Conservation (phyloP, 768 basidiomycete species). For the Lactifluus echinatus region DNA sequence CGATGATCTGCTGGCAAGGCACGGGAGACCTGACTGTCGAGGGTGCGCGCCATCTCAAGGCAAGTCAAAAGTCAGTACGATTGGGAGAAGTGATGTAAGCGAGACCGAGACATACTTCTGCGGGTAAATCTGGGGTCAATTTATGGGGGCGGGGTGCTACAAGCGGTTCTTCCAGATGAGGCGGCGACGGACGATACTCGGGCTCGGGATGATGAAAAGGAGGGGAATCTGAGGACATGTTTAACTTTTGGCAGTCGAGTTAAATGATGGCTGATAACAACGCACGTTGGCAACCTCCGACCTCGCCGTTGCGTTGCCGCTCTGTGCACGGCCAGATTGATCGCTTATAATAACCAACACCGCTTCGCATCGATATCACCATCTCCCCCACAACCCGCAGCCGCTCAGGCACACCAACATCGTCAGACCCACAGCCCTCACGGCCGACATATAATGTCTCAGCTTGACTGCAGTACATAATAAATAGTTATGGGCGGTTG, state of each 20-base stretch:
- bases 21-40: conserved; percentile 40
- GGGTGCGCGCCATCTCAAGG: conserved; percentile 52
- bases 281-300: not conserved
- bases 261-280: not conserved
- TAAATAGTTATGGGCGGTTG: no score
- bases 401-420: no score
- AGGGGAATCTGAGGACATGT: not conserved
- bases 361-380: no score
- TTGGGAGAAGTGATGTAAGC: no score
- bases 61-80: no score
- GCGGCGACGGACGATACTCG: conserved; percentile 26
- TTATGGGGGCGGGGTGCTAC: conserved; percentile 61
- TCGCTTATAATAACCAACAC: no score
- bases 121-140: conserved; percentile 49
- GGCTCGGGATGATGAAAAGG: not conserved
- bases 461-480: no score
- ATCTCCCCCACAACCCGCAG: no score
- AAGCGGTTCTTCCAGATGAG: conserved; percentile 47
- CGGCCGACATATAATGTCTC: no score
- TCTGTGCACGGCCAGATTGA: no score
- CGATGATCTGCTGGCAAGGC: conserved; percentile 17
- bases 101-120: conserved; percentile 58
- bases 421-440: no score
- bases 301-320: no score
- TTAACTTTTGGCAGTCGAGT: not conserved